Percentiles rank a stretch among this genome's conserved stretches.
Conservation (phyloP, 257 asterid genomes). For the Solanum habrochaites region DNA sequence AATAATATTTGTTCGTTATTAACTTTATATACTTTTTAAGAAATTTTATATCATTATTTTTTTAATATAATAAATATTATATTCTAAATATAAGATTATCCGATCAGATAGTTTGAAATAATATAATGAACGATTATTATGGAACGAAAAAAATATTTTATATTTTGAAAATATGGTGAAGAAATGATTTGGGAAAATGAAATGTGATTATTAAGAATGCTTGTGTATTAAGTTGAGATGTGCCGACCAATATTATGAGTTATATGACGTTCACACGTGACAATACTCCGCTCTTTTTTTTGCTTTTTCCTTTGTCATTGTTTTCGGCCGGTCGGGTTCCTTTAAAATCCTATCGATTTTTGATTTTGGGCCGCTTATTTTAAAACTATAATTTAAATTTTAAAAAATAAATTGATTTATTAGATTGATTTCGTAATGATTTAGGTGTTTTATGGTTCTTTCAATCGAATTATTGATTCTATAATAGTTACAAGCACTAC, state of each 20-base stretch:
- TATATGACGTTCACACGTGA: conserved; percentile 22
- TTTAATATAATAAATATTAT: too few species aligned
- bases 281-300: neutral
- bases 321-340: conserved; percentile 17
- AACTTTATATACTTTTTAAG: too few species aligned
- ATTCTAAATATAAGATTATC: too few species aligned
- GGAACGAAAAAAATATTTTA: too few species aligned
- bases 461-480: too few species aligned
- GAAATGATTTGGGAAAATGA: neutral
- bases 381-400: too few species aligned
- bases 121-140: fast-evolving
- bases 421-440: too few species aligned
- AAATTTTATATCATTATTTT: too few species aligned
- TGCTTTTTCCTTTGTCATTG: conserved; percentile 11
- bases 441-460: neutral
- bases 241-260: conserved; percentile 25
- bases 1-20: too few species aligned
- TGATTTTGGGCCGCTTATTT: neutral
- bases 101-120: fast-evolving
- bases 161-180: neutral
- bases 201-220: neutral
- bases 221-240: conserved; percentile 15
- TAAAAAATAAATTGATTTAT: too few species aligned
- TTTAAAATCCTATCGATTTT: neutral
- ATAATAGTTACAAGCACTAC: neutral